Evolutionary conservation across 805 yeast genomes (phyloP).

Genomic region (Candida coquimbonensis): DNA sequence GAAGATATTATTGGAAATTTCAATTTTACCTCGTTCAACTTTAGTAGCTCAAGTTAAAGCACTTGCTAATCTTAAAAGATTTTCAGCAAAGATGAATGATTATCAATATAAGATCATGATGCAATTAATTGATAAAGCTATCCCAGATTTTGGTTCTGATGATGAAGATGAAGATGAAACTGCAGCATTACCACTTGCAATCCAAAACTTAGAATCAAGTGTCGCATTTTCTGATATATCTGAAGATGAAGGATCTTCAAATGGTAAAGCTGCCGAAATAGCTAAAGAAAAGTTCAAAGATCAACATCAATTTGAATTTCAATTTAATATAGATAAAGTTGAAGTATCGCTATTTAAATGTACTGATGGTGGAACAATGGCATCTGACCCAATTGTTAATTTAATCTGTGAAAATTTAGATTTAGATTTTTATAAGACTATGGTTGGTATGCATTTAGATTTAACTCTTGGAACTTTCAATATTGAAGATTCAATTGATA

Average conservation of each 20-base stretch:
- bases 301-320: constrained; percentile 69
- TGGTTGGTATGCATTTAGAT: constrained; percentile 56
- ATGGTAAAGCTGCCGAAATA: background rate
- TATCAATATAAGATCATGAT: constrained; percentile 84
- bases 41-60: constrained; percentile 66
- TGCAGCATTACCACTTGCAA: constrained; percentile 26
- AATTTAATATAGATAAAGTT: constrained; percentile 60
- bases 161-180: constrained; percentile 20
- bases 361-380: constrained; percentile 49
- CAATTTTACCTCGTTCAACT: constrained; percentile 76
- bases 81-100: constrained; percentile 72
- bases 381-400: constrained; percentile 64
- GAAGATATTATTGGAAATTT: constrained; percentile 68
- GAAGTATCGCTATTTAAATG: constrained; percentile 62
- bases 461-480: constrained; percentile 57
- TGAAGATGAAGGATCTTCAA: background rate
- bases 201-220: constrained; percentile 5
- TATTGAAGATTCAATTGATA: constrained; percentile 69
- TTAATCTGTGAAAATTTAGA: constrained; percentile 59
- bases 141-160: constrained; percentile 39
- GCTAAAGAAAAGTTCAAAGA: constrained; percentile 2
- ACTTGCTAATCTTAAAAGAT: constrained; percentile 68
- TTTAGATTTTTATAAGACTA: constrained; percentile 53
- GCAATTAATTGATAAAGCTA: constrained; percentile 62
- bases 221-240: constrained; percentile 12